phyloP scores from a whole-genome alignment of 805 yeast species.

The Suhomyces tanzawaensis region DNA sequence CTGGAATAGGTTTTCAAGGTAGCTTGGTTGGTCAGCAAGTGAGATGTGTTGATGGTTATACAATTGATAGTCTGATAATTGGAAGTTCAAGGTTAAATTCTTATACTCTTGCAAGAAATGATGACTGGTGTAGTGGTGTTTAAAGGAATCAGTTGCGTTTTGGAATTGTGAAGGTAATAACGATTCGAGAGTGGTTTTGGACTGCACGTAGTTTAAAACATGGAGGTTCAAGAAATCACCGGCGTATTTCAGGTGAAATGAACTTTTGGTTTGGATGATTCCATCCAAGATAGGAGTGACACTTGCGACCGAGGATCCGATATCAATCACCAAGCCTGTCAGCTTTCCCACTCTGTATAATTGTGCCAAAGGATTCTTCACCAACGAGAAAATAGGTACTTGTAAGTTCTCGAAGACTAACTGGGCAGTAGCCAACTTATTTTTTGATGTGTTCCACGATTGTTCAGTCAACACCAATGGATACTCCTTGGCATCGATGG shows the following conservation, averaged over 20 bases:
- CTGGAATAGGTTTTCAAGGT: conserved; percentile 66
- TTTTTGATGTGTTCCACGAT: conserved; percentile 64
- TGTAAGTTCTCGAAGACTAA: conserved; percentile 70
- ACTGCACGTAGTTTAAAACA: conserved; percentile 46
- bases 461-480: conserved; percentile 68
- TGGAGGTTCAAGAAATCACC: conserved; percentile 81
- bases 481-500: conserved; percentile 53
- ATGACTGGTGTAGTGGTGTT: conserved; percentile 35
- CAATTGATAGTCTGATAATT: conserved; percentile 48
- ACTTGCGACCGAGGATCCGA: conserved; percentile 67
- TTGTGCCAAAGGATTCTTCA: conserved; percentile 74
- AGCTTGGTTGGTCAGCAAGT: conserved; percentile 49
- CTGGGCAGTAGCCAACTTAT: conserved; percentile 57
- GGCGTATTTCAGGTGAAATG: conserved; percentile 67
- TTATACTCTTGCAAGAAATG: conserved; percentile 37
- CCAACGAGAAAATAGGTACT: conserved; percentile 74
- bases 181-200: conserved; percentile 24
- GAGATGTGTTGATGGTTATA: conserved; percentile 50
- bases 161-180: conserved; percentile 17
- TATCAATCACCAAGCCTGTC: conserved; percentile 75
- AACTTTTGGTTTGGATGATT: conserved; percentile 61
- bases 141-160: conserved; percentile 28
- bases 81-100: conserved; percentile 18
- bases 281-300: conserved; percentile 83
- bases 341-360: conserved; percentile 76